These are phyloP conservation scores for Bimuria novae-zelandiae DNA, from an alignment of 2,329 filamentous ascomycete genomes.

Conservation along the genomic window DNA sequence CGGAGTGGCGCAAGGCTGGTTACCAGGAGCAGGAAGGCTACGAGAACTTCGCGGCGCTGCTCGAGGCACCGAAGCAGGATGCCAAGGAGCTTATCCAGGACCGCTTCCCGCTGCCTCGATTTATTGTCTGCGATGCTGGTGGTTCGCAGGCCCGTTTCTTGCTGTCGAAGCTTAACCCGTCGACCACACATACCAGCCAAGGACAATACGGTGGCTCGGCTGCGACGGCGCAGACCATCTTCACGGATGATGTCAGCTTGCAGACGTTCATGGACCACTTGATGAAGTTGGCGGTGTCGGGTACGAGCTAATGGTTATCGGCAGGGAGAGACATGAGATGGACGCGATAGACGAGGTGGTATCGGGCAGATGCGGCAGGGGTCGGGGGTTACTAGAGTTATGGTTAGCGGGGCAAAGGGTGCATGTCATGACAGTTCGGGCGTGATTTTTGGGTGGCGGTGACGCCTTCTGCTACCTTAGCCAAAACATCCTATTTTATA, in stretches of 20 bases:
- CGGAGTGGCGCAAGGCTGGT: slow-evolving; percentile 96
- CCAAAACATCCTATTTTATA: slow-evolving; percentile 5
- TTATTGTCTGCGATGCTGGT: slow-evolving; percentile 98
- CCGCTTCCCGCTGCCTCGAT: slow-evolving; percentile 95
- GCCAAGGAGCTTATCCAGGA: slow-evolving; percentile 97
- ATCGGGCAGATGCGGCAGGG: too few relatives aligned
- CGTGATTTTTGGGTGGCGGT: not conserved
- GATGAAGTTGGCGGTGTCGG: slow-evolving; percentile 73
- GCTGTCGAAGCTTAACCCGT: slow-evolving; percentile 94
- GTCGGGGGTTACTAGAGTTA: not conserved
- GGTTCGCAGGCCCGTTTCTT: slow-evolving; percentile 97
- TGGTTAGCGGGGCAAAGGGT: not conserved
- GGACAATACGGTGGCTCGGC: slow-evolving; percentile 88
- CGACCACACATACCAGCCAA: slow-evolving; percentile 85
- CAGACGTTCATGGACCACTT: slow-evolving; percentile 99
- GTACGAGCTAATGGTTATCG: slow-evolving; percentile 31
- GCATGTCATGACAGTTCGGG: not conserved
- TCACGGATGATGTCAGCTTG: slow-evolving; percentile 96
- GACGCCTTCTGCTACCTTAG: slow-evolving; percentile 1
- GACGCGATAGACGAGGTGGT: not conserved
- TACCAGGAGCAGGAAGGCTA: slow-evolving; percentile 99
- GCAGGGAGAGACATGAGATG: not conserved
- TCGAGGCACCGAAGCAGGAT: slow-evolving; percentile 95
- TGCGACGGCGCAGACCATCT: slow-evolving; percentile 94
- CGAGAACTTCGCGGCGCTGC: slow-evolving; percentile 86